phyloP scores from a whole-genome alignment of 2,329 filamentous ascomycete genomes.

The Aaosphaeria pasadenensis region DNA sequence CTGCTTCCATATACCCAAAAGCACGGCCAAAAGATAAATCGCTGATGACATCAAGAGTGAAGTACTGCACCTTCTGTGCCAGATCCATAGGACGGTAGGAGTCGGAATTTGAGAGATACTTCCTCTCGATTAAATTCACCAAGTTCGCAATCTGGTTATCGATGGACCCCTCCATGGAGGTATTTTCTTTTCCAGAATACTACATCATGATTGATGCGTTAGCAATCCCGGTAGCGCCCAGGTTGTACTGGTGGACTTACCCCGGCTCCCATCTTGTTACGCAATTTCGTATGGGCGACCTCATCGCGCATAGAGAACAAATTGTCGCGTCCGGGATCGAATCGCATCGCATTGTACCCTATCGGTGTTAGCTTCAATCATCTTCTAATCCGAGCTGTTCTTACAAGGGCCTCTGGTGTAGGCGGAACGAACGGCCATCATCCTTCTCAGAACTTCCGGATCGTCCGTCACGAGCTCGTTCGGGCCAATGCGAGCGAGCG shows the following conservation, averaged over 20 bases:
- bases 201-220: conserved; percentile 8
- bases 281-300: conserved; percentile 38
- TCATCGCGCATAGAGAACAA: conserved; percentile 50
- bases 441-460: conserved; percentile 43
- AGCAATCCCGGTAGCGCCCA: neutral
- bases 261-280: conserved; percentile 47
- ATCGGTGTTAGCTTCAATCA: neutral
- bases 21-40: conserved; percentile 48
- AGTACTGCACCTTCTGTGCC: conserved; percentile 37
- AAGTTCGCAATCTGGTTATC: conserved; percentile 44
- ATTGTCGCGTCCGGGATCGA: conserved; percentile 51
- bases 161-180: conserved; percentile 45
- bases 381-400: neutral
- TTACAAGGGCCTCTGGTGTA: conserved; percentile 24
- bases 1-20: conserved; percentile 48
- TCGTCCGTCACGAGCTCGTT: conserved; percentile 46
- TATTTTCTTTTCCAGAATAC: conserved; percentile 53
- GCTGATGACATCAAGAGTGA: conserved; percentile 53
- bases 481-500: conserved; percentile 42
- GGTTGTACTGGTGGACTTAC: conserved; percentile 3
- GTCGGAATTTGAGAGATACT: conserved; percentile 4
- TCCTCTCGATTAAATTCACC: conserved; percentile 18
- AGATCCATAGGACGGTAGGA: conserved; percentile 32
- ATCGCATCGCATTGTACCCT: conserved; percentile 40
- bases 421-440: conserved; percentile 35